phyloP scores from a whole-genome alignment of 441 rosid species.

The Adansonia rubrostipa region DNA sequence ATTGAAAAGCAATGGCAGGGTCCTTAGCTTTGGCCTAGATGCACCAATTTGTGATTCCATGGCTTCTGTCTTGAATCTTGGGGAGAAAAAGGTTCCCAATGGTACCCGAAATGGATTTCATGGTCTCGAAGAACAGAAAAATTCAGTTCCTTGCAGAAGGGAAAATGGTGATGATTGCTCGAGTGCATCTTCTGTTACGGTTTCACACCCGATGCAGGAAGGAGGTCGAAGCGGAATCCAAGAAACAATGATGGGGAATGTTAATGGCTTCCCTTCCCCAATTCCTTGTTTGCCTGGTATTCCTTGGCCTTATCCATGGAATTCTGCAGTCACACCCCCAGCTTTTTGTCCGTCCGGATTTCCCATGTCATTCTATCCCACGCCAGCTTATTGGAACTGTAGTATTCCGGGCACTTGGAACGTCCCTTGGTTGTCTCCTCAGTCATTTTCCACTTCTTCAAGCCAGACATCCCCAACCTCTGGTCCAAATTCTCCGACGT shows the following conservation, averaged over 20 bases:
- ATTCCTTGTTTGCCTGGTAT: constrained; percentile 62
- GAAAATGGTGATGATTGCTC: constrained; percentile 70
- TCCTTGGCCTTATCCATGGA: constrained; percentile 90
- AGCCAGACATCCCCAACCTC: constrained; percentile 42
- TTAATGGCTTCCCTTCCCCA: constrained; percentile 60
- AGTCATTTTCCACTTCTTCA: constrained; percentile 40
- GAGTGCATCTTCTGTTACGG: constrained; percentile 60
- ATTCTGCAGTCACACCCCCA: constrained; percentile 57
- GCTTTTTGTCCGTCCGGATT: constrained; percentile 64
- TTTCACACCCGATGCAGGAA: constrained; percentile 52
- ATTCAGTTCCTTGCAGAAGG: constrained; percentile 35
- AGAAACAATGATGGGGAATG: constrained; percentile 39
- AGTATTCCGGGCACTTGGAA: constrained; percentile 49
- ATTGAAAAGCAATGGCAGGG: constrained; percentile 57
- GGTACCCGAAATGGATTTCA: constrained; percentile 49
- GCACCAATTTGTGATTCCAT: constrained; percentile 53
- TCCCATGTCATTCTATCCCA: constrained; percentile 63
- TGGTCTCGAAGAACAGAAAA: constrained; percentile 37
- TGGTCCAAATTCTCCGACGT: constrained; percentile 37
- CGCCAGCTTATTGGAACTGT: constrained; percentile 62
- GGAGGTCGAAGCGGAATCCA: constrained; percentile 38
- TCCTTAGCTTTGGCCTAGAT: constrained; percentile 68
- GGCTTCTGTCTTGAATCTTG: constrained; percentile 51
- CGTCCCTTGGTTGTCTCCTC: constrained; percentile 54
- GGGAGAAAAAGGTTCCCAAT: constrained; percentile 49